Conservation (phyloP, 306 rosid genomes). For the Abrus precatorius region DNA sequence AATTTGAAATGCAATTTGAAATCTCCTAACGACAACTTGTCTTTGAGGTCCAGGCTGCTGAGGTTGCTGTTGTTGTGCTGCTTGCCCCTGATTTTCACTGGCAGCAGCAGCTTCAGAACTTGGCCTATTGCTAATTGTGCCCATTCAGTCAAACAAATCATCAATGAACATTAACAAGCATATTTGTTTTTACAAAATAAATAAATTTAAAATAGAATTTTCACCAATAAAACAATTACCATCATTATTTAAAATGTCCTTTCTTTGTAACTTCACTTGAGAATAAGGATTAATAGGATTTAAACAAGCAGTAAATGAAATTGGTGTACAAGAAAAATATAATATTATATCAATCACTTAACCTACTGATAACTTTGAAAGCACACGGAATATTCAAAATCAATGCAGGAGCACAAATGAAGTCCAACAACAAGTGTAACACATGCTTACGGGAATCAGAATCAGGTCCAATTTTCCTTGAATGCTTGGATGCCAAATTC, state of each 20-base stretch:
- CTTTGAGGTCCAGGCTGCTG: conserved; percentile 89
- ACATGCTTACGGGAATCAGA: conserved; percentile 14
- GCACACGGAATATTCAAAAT: background rate
- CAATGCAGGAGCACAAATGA: background rate
- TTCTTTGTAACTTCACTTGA: background rate
- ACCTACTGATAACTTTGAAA: conserved; percentile 9
- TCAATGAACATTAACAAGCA: conserved; percentile 21
- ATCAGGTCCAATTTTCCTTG: conserved; percentile 4
- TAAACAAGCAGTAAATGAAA: conserved; percentile 1
- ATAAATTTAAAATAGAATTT: conserved; percentile 1
- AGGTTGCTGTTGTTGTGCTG: conserved; percentile 71
- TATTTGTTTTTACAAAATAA: conserved; percentile 20
- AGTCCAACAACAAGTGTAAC: background rate
- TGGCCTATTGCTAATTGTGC: conserved; percentile 58
- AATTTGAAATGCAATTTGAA: conserved; percentile 92
- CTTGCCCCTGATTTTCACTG: conserved; percentile 80
- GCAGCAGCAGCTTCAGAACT: conserved; percentile 64
- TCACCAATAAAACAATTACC: background rate
- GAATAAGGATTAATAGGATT: conserved; percentile 22
- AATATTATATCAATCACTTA: background rate
- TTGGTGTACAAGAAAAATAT: background rate
- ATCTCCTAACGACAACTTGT: conserved; percentile 84
- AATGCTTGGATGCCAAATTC: conserved; percentile 8
- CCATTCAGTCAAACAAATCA: conserved; percentile 45
- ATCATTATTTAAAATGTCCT: conserved; percentile 14